phyloP scores from a whole-genome alignment of 345 rosid genomes.

The Eucalyptus regnans region DNA sequence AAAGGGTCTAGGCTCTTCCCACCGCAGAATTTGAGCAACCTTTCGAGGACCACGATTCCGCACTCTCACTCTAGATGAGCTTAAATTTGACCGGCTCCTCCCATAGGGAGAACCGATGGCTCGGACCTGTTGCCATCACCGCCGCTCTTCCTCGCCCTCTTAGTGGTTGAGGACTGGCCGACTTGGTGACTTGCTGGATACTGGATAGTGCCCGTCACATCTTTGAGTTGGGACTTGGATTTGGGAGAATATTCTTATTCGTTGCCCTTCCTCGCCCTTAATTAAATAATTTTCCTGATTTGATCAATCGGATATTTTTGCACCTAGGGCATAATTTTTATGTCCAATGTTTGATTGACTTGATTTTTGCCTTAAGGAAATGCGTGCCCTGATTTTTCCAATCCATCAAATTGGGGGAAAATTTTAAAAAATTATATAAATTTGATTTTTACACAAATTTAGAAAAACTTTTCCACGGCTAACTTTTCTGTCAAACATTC shows the following conservation, averaged over 20 bases:
- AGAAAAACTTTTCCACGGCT: background rate
- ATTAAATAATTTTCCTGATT: rapidly evolving
- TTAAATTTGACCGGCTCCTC: background rate
- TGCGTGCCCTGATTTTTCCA: rapidly evolving
- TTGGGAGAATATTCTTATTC: background rate
- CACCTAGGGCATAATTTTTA: background rate
- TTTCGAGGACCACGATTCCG: background rate
- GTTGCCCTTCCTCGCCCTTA: background rate
- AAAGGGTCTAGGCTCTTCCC: background rate
- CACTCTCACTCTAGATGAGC: background rate
- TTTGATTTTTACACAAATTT: background rate
- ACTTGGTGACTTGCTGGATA: background rate
- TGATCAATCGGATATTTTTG: background rate
- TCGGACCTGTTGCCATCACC: background rate
- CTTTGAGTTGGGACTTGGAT: rapidly evolving
- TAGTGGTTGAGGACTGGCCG: background rate
- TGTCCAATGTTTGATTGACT: background rate
- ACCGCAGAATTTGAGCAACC: background rate
- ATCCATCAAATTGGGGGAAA: background rate
- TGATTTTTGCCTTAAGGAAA: background rate
- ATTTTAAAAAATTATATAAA: too few species aligned
- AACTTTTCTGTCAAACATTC: background rate
- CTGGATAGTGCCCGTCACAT: background rate
- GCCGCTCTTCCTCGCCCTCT: background rate
- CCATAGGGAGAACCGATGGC: background rate